These are phyloP conservation scores for Cercospora citrullina DNA, from an alignment of 2,329 filamentous ascomycete genomes.

Conservation along the genomic window DNA sequence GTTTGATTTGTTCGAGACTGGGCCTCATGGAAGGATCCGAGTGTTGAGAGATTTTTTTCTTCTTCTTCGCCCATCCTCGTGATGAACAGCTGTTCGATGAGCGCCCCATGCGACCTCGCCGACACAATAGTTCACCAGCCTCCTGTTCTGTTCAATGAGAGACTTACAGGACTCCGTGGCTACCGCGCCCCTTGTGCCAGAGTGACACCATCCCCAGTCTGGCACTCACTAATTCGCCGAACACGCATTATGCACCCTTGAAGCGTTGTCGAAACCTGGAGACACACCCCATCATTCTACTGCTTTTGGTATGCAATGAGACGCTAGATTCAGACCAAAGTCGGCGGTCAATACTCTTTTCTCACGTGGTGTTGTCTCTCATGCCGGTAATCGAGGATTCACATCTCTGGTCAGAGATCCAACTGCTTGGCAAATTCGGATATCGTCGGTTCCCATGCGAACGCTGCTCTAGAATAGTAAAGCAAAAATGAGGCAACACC, in stretches of 20 bases:
- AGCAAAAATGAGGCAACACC: not conserved
- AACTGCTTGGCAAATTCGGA: not conserved
- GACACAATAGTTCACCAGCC: not conserved
- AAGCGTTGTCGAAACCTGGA: conserved; percentile 3
- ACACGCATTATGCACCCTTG: not conserved
- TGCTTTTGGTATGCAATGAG: not conserved
- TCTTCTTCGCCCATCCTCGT: not conserved
- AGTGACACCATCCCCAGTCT: conserved; percentile 2
- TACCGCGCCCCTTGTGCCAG: not conserved
- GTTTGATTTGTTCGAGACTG: conserved; percentile 1
- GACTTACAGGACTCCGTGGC: not conserved
- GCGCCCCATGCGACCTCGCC: not conserved
- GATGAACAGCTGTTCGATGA: not conserved
- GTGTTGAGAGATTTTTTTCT: not conserved
- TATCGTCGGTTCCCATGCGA: not conserved
- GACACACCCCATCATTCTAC: not conserved
- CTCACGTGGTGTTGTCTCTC: conserved; percentile 2
- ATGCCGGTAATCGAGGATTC: not conserved
- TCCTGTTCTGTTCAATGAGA: not conserved
- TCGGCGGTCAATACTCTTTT: not conserved
- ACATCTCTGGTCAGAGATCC: not conserved
- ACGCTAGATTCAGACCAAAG: conserved; percentile 3
- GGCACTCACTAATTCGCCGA: not conserved
- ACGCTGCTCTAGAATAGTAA: not conserved
- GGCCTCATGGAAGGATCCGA: not conserved